A percentile compares a stretch with the other conserved stretches of the same genome.
Evolutionary conservation across 805 yeast genomes (phyloP).

Genomic region (Hanseniaspora occidentalis): DNA sequence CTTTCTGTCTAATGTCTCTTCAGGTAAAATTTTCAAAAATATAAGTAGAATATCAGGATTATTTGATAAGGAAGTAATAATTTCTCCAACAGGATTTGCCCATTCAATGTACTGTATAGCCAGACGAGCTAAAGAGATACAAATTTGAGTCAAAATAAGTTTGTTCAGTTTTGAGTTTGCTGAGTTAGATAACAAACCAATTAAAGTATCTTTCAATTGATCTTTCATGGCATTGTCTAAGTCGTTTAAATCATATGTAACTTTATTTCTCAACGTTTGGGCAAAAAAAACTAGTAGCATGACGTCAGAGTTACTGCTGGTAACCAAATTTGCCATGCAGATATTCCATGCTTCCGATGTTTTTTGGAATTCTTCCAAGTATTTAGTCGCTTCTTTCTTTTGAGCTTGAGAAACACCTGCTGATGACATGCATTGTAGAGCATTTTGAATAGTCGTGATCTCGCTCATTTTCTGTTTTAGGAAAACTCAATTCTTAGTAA

Average conservation of each 20-base stretch:
- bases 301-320: slow-evolving; percentile 16
- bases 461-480: too few relatives aligned
- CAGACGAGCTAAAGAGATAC: slow-evolving; percentile 69
- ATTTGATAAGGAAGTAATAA: slow-evolving; percentile 34
- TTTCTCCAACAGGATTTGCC: slow-evolving; percentile 58
- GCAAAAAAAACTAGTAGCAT: slow-evolving; percentile 70
- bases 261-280: slow-evolving; percentile 76
- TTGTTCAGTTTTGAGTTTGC: slow-evolving; percentile 26
- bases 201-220: slow-evolving; percentile 55
- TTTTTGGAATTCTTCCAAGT: slow-evolving; percentile 73
- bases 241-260: slow-evolving; percentile 56
- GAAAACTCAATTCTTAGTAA: too few relatives aligned
- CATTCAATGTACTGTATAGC: slow-evolving; percentile 68
- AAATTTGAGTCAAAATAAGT: slow-evolving; percentile 70
- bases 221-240: slow-evolving; percentile 38
- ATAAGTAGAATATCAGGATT: slow-evolving; percentile 44
- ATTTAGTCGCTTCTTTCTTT: slow-evolving; percentile 31
- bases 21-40: slow-evolving; percentile 80
- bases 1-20: slow-evolving; percentile 65
- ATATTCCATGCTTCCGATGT: slow-evolving; percentile 71
- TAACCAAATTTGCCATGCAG: slow-evolving; percentile 40
- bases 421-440: slow-evolving; percentile 21
- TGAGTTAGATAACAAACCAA: slow-evolving; percentile 43
- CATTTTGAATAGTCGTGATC: slow-evolving; percentile 14
- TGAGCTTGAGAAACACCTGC: slow-evolving; percentile 7